A percentile compares a stretch with the other conserved stretches of the same genome.
These are phyloP conservation scores for Oxytropis ochrocephala DNA, from an alignment of 306 rosid species.

Conservation along the genomic window DNA sequence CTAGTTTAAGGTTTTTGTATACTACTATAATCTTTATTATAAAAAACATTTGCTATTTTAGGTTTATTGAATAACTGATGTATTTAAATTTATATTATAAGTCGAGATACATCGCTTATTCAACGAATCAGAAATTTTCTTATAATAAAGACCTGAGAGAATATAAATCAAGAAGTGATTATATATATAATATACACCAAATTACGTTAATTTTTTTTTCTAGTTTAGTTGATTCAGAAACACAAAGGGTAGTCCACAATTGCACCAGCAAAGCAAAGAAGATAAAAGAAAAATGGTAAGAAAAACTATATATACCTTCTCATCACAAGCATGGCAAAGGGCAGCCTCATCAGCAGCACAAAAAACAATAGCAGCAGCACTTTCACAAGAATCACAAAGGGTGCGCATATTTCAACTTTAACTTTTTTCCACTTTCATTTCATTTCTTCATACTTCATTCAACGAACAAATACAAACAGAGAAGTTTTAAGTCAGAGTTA, in stretches of 20 bases:
- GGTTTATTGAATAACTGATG: no score
- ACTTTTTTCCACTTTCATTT: conserved; percentile 20
- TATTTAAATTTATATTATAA: no score
- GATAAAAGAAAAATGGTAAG: neutral
- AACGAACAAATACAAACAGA: neutral
- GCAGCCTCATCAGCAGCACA: conserved; percentile 97
- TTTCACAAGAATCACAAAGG: conserved; percentile 86
- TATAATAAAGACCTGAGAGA: no score
- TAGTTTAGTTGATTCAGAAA: neutral
- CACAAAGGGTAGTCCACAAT: neutral
- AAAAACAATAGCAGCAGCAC: conserved; percentile 78
- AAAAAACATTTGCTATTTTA: no score
- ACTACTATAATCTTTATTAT: no score
- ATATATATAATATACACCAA: no score
- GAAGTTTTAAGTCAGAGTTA: neutral
- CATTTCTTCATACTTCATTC: conserved; percentile 44
- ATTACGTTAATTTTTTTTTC: no score
- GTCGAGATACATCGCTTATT: no score
- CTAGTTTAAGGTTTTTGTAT: no score
- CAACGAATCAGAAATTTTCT: no score
- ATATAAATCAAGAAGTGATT: no score
- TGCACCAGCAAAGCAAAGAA: neutral
- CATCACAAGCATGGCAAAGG: conserved; percentile 77
- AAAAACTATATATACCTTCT: conserved; percentile 36
- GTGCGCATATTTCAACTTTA: conserved; percentile 51